Evolutionary conservation across 2,329 filamentous ascomycete genomes (phyloP).

Genomic region (Botrytis medusae): DNA sequence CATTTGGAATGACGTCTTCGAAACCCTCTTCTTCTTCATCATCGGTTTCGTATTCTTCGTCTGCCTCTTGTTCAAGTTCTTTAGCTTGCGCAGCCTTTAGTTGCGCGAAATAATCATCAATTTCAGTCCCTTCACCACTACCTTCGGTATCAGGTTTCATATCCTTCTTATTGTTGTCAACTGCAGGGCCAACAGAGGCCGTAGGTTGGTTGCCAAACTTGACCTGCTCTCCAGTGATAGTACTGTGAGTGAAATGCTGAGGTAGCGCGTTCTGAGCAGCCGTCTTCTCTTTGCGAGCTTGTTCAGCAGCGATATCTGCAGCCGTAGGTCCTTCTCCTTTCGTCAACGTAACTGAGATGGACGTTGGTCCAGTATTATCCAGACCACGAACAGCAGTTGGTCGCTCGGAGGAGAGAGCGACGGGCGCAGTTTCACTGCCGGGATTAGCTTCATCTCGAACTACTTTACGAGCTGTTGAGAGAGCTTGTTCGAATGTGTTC

Average conservation of each 20-base stretch:
- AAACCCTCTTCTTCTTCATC: conserved; percentile 49
- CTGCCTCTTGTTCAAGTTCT: conserved; percentile 49
- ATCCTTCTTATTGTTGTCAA: conserved; percentile 51
- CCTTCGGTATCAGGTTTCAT: conserved; percentile 40
- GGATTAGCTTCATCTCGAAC: conserved; percentile 67
- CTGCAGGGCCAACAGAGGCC: conserved; percentile 41
- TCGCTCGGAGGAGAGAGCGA: conserved; percentile 53
- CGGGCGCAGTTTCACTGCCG: conserved; percentile 57
- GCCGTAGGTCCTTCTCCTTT: conserved; percentile 64
- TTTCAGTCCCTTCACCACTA: conserved; percentile 54
- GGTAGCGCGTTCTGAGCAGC: conserved; percentile 69
- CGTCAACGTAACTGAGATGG: conserved; percentile 68
- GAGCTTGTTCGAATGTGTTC: conserved; percentile 70
- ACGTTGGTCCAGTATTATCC: conserved; percentile 64
- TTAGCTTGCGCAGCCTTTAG: conserved; percentile 61
- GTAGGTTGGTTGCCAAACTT: conserved; percentile 43
- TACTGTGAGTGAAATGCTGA: conserved; percentile 70
- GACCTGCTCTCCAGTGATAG: conserved; percentile 64
- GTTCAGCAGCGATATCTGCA: conserved; percentile 64
- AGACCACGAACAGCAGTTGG: conserved; percentile 71
- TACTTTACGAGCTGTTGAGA: conserved; percentile 62
- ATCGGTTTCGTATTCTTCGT: conserved; percentile 52
- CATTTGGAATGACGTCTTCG: conserved; percentile 45
- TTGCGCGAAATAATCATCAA: conserved; percentile 67
- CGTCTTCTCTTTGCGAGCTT: conserved; percentile 63